These are phyloP conservation scores for Forsythia viridissima DNA, from an alignment of 257 asterid species.

Conservation along the genomic window DNA sequence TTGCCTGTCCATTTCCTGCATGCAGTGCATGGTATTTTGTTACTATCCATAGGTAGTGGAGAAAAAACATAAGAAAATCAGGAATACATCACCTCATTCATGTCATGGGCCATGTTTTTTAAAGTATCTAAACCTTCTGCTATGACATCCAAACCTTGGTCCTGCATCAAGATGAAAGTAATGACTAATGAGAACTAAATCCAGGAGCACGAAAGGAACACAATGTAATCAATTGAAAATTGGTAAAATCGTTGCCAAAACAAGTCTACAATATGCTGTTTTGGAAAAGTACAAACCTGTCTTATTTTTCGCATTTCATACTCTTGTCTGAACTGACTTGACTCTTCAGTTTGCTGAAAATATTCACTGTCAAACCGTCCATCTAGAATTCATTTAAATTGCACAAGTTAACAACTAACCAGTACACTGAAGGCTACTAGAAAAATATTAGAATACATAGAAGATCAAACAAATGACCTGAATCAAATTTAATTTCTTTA, in stretches of 20 bases:
- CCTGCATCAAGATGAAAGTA: slow-evolving; percentile 45
- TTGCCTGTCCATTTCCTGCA: slow-evolving; percentile 96
- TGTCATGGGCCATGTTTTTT: slow-evolving; percentile 91
- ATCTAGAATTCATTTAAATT: slow-evolving; percentile 49
- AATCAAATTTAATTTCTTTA: slow-evolving; percentile 84
- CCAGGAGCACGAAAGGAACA: background rate
- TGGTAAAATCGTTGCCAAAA: slow-evolving; percentile 2
- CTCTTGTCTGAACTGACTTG: slow-evolving; percentile 89
- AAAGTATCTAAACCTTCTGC: slow-evolving; percentile 93
- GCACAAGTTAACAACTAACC: slow-evolving; percentile 26
- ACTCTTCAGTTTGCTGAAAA: slow-evolving; percentile 93
- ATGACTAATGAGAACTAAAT: background rate
- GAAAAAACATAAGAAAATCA: background rate
- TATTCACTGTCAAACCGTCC: slow-evolving; percentile 87
- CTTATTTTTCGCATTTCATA: slow-evolving; percentile 94
- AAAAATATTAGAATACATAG: background rate
- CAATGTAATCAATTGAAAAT: background rate
- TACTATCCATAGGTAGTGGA: slow-evolving; percentile 7
- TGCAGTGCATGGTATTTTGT: slow-evolving; percentile 10
- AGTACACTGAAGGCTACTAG: slow-evolving; percentile 5
- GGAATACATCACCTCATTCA: slow-evolving; percentile 78
- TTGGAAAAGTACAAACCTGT: slow-evolving; percentile 63
- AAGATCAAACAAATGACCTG: slow-evolving; percentile 50
- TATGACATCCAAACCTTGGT: slow-evolving; percentile 90
- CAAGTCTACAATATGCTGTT: slow-evolving; percentile 13